Evolutionary conservation across 108 stramenopile species (phyloP).

Genomic region (Discostella stelligeroides): DNA sequence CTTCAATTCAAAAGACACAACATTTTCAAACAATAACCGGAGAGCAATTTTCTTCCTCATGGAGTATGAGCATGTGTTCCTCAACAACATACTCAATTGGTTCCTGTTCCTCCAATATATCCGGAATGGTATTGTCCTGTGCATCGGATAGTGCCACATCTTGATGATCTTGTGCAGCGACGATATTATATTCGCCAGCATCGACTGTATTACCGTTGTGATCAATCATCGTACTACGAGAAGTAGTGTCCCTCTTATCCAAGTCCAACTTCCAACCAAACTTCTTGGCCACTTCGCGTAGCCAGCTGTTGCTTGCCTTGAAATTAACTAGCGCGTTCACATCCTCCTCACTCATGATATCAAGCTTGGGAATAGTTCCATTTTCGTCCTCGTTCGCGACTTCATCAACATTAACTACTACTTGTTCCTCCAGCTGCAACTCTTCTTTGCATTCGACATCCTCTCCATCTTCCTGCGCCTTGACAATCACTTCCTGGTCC

Average conservation of each 20-base stretch:
- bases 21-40: too few species aligned
- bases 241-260: neutral
- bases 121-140: slow-evolving; percentile 4
- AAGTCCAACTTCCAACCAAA: slow-evolving; percentile 26
- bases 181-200: neutral
- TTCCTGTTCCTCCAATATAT: neutral
- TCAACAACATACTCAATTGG: too few species aligned
- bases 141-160: slow-evolving; percentile 1
- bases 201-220: neutral
- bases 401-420: neutral
- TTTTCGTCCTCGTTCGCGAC: neutral
- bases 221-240: neutral
- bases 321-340: slow-evolving; percentile 19
- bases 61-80: too few species aligned
- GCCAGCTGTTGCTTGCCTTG: slow-evolving; percentile 40
- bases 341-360: slow-evolving; percentile 27
- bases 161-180: neutral
- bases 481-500: neutral
- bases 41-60: too few species aligned
- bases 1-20: too few species aligned
- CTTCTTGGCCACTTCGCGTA: slow-evolving; percentile 31
- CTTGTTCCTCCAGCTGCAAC: neutral
- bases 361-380: neutral
- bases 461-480: slow-evolving; percentile 14
- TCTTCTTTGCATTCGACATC: neutral